Evolutionary conservation across 148 eudicot genomes (phyloP).

Genomic region (Heliosperma pusillum): DNA sequence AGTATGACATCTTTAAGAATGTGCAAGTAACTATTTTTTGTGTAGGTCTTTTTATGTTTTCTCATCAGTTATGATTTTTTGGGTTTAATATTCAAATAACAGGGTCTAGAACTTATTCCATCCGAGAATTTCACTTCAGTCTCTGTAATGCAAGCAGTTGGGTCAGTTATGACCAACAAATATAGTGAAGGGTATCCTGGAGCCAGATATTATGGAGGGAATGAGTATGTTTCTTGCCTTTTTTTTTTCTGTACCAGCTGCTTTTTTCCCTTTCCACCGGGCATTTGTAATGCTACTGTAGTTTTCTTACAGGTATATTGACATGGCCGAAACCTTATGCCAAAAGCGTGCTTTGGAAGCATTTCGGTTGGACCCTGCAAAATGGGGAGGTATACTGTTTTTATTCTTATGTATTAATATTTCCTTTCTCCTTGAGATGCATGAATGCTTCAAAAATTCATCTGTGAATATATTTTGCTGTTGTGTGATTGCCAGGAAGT

Average conservation of each 20-base stretch:
- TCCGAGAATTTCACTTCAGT: constrained; percentile 94
- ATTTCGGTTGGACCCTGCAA: constrained; percentile 93
- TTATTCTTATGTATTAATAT: background rate
- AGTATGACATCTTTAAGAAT: background rate
- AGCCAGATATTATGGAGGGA: constrained; percentile 99
- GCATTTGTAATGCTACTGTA: background rate
- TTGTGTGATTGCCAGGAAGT: background rate
- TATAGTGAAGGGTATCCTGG: constrained; percentile 99
- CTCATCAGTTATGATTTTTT: background rate
- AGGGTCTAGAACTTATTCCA: constrained; percentile 97
- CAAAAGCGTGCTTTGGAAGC: constrained; percentile 98
- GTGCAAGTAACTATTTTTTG: background rate
- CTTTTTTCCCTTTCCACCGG: background rate
- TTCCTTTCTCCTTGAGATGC: background rate
- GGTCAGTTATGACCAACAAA: constrained; percentile 97
- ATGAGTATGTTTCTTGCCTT: constrained; percentile 68
- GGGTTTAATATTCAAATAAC: constrained; percentile 8
- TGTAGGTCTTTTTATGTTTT: background rate
- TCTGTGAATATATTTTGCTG: background rate
- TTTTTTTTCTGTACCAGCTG: background rate
- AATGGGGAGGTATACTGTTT: constrained; percentile 82
- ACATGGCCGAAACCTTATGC: constrained; percentile 95
- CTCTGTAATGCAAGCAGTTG: constrained; percentile 99
- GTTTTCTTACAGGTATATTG: constrained; percentile 59
- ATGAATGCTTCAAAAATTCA: background rate